Base-by-base conservation (phyloP, 345 rosid genomes). In the Camelina laxa region DNA sequence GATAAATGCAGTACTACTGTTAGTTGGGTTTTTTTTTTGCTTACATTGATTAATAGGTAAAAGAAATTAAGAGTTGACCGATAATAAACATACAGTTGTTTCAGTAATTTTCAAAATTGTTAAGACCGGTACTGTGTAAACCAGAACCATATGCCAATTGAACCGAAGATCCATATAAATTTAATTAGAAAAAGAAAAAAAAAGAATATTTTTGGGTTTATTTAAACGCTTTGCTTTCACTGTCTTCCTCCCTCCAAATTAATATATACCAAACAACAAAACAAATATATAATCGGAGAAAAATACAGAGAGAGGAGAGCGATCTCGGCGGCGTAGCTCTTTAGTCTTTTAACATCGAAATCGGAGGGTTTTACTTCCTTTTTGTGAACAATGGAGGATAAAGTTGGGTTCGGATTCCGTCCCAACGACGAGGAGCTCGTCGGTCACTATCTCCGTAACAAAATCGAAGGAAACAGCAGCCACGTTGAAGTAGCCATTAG, bases 361-460 rank as follows among this genome's bases (percentile, higher is more conserved):
- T 45, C 12, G 12, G 49, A 7, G 13, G 36, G 3, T 20, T 14
- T 7, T 13, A 7, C 6, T 49, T 58, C 19, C 6, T 12, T 4
- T 4, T 7, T 45, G 6, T 39, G 7, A 57, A 70, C 36, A 45
- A 57, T 79, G 82, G 66, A 9, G 38, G 33, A 24, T 9, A 11
- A 1, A 15, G 39, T 60, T 0, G 89, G 89, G 16, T 76, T 38
- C 44, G 69, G 83, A 19, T 87, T 89, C 79, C 82, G 82, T 22
- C 89, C 96, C 2, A 31, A 56, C 5, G 89, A 85, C 9, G 85
- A 80, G 20, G 86, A 86, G 45, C 77, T 87, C 69, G 81, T 87
- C 42, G 70, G 66, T 35, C 45, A 21, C 65, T 82, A 51, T 62
- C 78, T 89, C 44, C 69, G n/a, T 69, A 30, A 35, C 41, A 85